phyloP scores from a whole-genome alignment of 2,329 filamentous ascomycete species.

The Juglanconis sp. region DNA sequence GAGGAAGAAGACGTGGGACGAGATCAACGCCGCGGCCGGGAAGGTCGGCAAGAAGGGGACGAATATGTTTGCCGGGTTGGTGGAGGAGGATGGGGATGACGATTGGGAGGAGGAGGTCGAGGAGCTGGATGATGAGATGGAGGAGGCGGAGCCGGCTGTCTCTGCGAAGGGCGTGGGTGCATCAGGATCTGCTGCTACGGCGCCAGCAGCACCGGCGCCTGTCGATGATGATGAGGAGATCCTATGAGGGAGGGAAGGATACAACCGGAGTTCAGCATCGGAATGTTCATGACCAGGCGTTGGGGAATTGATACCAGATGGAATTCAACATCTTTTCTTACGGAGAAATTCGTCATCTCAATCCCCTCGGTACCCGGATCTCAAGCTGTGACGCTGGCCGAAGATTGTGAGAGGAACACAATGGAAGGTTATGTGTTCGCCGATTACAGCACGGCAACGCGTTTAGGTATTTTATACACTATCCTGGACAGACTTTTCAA shows the following conservation, averaged over 20 bases:
- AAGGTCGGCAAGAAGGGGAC: conserved; percentile 18
- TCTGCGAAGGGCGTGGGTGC: not conserved
- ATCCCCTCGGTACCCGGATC: not conserved
- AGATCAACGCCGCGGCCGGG: conserved; percentile 45
- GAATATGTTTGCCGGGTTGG: conserved; percentile 18
- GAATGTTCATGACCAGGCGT: conserved; percentile 14
- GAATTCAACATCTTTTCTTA: conserved; percentile 4
- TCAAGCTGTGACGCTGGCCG: no score
- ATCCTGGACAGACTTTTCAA: no score
- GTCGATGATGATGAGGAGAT: conserved; percentile 15
- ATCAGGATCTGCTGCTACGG: not conserved
- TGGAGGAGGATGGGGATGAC: conserved; percentile 18
- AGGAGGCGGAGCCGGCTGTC: conserved; percentile 17
- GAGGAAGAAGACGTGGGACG: conserved; percentile 55
- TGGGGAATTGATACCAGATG: conserved; percentile 16
- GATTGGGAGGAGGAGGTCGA: conserved; percentile 12
- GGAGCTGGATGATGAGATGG: conserved; percentile 21
- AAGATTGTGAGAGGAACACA: no score
- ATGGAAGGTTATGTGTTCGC: no score
- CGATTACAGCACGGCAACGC: no score
- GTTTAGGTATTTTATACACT: no score
- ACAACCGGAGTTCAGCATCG: not conserved
- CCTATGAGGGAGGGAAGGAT: not conserved
- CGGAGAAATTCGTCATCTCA: no score
- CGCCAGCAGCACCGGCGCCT: not conserved